Percentiles rank a stretch among this genome's conserved stretches.
Evolutionary conservation across 225 moss, liverwort and hornwort species (phyloP).

Genomic region (Pseudoscleropodium purum): DNA sequence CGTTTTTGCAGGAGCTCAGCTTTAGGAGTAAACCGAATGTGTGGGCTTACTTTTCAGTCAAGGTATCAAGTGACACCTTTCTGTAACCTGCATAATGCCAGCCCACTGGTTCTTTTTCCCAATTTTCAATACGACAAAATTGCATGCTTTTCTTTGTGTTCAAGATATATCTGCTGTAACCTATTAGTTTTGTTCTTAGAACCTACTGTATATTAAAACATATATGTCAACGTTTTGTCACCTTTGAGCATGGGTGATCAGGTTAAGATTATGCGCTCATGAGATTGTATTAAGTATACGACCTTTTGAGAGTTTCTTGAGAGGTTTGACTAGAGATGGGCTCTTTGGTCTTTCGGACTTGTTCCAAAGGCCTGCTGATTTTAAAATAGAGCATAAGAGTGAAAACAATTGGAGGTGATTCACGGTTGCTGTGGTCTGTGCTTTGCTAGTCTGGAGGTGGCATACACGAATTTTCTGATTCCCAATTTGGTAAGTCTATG

Average conservation of each 20-base stretch:
- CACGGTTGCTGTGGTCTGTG: slow-evolving; percentile 9
- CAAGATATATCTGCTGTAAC: background rate
- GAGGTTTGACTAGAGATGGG: background rate
- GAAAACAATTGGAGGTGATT: background rate
- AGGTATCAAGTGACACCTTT: slow-evolving; percentile 36
- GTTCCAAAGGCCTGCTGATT: background rate
- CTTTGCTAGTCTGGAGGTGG: slow-evolving; percentile 84
- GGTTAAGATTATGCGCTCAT: background rate
- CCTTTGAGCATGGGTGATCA: background rate
- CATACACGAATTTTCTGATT: slow-evolving; percentile 97
- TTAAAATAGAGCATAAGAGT: background rate
- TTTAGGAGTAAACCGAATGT: slow-evolving; percentile 96
- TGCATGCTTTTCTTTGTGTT: background rate
- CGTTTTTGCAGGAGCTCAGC: slow-evolving; percentile 78
- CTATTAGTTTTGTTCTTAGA: background rate
- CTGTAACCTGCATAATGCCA: background rate
- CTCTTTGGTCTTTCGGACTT: background rate
- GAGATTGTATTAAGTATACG: background rate
- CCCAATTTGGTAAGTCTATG: slow-evolving; percentile 75
- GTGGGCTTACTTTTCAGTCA: slow-evolving; percentile 99
- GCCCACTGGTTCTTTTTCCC: background rate
- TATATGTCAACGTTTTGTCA: background rate
- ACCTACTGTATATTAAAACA: background rate
- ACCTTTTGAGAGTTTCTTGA: background rate
- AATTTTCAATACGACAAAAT: too few species aligned